Evolutionary conservation across 306 rosid genomes (phyloP).

Genomic region (Begonia peltatifolia): DNA sequence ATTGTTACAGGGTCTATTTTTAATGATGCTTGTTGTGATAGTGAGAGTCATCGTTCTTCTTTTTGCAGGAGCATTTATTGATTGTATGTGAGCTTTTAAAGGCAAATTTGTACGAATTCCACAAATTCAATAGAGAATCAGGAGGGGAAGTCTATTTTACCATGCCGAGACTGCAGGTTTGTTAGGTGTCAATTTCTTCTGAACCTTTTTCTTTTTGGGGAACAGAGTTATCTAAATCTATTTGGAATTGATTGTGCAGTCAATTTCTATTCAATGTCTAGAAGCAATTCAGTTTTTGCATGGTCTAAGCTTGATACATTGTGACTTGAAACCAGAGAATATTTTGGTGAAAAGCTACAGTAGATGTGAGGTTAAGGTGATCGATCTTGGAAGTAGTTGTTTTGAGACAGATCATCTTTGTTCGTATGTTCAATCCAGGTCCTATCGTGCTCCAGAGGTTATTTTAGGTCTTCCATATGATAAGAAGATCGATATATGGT

Average conservation of each 20-base stretch:
- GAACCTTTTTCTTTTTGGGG: slow-evolving; percentile 1
- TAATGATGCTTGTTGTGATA: too few relatives aligned
- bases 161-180: slow-evolving; percentile 97
- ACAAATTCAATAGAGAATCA: slow-evolving; percentile 91
- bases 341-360: slow-evolving; percentile 96
- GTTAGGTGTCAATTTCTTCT: slow-evolving; percentile 15
- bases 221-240: slow-evolving; percentile 7
- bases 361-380: slow-evolving; percentile 97
- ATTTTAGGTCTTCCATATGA: slow-evolving; percentile 91
- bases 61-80: slow-evolving; percentile 82
- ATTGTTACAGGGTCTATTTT: too few relatives aligned
- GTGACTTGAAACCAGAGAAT: slow-evolving; percentile 98
- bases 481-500: slow-evolving; percentile 97
- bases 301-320: slow-evolving; percentile 87
- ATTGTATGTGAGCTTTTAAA: slow-evolving; percentile 96
- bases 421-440: slow-evolving; percentile 95
- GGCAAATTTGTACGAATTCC: slow-evolving; percentile 95
- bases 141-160: slow-evolving; percentile 99
- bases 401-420: slow-evolving; percentile 98
- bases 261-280: slow-evolving; percentile 94
- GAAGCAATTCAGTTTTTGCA: slow-evolving; percentile 90
- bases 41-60: neutral
- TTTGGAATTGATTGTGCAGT: slow-evolving; percentile 37
- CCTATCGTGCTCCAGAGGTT: slow-evolving; percentile 99
- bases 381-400: slow-evolving; percentile 99